These are phyloP conservation scores for Arxiozyma slooffiae DNA, from an alignment of 1,139 yeast genomes.

Conservation along the genomic window DNA sequence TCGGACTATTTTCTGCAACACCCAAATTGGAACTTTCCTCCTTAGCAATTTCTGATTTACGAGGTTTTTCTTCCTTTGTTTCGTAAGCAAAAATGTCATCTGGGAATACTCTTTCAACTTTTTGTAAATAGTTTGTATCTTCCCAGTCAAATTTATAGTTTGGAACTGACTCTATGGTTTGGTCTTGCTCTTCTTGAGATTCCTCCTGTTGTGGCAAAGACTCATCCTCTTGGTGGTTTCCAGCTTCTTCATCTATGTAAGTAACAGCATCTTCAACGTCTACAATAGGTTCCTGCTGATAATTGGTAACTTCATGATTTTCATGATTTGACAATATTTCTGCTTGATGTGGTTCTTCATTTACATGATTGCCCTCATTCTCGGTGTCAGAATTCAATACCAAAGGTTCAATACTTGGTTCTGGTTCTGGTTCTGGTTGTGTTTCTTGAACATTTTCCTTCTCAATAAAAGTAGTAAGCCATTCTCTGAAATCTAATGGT, in stretches of 20 bases:
- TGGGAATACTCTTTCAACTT: constrained; percentile 21
- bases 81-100: constrained; percentile 13
- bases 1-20: not conserved
- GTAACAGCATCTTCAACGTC: not conserved
- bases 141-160: constrained; percentile 20
- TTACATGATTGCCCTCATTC: not conserved
- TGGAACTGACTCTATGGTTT: not conserved
- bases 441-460: constrained; percentile 7
- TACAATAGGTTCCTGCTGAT: not conserved
- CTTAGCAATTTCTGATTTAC: not conserved
- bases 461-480: constrained; percentile 16
- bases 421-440: not conserved
- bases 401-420: not conserved
- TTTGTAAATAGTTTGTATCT: constrained; percentile 10
- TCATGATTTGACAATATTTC: not conserved
- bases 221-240: not conserved
- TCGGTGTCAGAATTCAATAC: not conserved
- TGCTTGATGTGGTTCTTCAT: not conserved
- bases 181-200: not conserved
- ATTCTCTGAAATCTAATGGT: constrained; percentile 13
- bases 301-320: not conserved
- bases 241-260: not conserved
- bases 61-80: not conserved
- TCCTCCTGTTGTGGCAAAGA: not conserved
- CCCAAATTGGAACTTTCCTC: not conserved